Conservation (phyloP, 805 yeast genomes). For the Yamadazyma phyllophila region DNA sequence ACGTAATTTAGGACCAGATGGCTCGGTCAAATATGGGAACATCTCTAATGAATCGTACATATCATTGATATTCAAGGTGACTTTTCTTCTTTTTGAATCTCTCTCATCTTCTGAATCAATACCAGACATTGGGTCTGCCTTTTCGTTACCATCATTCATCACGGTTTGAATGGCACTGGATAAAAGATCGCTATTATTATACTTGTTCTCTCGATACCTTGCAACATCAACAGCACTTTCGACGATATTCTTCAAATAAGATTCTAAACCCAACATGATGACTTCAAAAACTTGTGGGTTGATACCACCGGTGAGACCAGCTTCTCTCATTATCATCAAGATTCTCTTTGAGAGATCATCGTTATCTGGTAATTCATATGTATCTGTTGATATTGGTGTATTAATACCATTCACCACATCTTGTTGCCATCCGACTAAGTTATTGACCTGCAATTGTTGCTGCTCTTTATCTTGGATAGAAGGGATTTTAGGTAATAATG, state of each 20-base stretch:
- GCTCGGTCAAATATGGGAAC: constrained; percentile 67
- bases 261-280: constrained; percentile 75
- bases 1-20: constrained; percentile 57
- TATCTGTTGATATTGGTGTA: constrained; percentile 74
- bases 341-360: constrained; percentile 66
- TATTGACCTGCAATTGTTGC: constrained; percentile 44
- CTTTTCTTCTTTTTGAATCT: constrained; percentile 15
- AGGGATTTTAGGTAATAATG: constrained; percentile 82
- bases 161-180: constrained; percentile 19
- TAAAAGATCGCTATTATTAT: constrained; percentile 36
- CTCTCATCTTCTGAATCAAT: constrained; percentile 11
- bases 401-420: constrained; percentile 85
- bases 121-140: background rate
- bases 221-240: constrained; percentile 75
- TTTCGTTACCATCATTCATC: constrained; percentile 5
- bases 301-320: constrained; percentile 83
- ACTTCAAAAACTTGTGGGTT: constrained; percentile 77
- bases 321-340: constrained; percentile 81
- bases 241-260: constrained; percentile 69
- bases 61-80: constrained; percentile 62
- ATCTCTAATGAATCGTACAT: constrained; percentile 60
- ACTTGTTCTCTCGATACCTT: constrained; percentile 53
- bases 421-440: constrained; percentile 82
- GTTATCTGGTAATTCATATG: constrained; percentile 78
- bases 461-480: constrained; percentile 53